These are phyloP conservation scores for Delitschia confertaspora DNA, from an alignment of 495 filamentous ascomycete species.

Conservation along the genomic window DNA sequence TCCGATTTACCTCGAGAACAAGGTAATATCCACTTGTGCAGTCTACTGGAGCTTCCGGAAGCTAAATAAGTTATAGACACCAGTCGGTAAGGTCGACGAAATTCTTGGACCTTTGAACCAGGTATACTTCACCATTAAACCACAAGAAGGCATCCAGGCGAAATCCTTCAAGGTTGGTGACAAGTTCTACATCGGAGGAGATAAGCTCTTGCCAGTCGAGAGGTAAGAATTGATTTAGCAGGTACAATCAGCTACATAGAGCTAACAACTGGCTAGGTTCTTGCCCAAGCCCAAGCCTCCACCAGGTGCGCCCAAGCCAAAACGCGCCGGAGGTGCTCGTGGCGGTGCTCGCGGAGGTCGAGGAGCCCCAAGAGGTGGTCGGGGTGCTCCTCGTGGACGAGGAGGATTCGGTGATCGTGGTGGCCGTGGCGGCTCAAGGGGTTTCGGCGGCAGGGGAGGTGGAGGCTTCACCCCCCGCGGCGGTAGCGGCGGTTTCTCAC, in stretches of 20 bases:
- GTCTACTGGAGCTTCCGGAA: neutral
- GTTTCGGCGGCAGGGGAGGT: conserved; percentile 13
- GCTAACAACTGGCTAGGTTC: conserved; percentile 50
- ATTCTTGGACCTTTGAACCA: conserved; percentile 91
- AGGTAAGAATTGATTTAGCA: conserved; percentile 41
- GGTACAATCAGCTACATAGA: neutral
- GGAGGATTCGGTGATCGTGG: conserved; percentile 3
- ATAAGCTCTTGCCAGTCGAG: conserved; percentile 91
- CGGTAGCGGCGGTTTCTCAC: conserved; percentile 23
- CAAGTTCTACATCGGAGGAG: conserved; percentile 90
- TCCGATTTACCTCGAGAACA: conserved; percentile 96
- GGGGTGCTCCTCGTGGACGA: conserved; percentile 18
- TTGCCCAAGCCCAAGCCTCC: conserved; percentile 87
- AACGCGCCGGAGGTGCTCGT: conserved; percentile 47
- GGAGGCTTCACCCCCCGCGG: conserved; percentile 25
- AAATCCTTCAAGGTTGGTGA: conserved; percentile 90
- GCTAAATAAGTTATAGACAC: conserved; percentile 50
- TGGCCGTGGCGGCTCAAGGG: conserved; percentile 5
- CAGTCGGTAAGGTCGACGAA: conserved; percentile 89
- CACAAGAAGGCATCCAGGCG: conserved; percentile 88
- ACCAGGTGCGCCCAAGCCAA: conserved; percentile 53
- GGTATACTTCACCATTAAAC: conserved; percentile 97
- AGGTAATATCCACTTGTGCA: conserved; percentile 42
- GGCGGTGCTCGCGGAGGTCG: conserved; percentile 14
- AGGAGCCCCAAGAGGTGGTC: conserved; percentile 18